Percentiles rank a stretch among this genome's conserved stretches.
These are phyloP conservation scores for Aspergillus sclerotioniger DNA, from an alignment of 495 filamentous ascomycete genomes.

Conservation along the genomic window DNA sequence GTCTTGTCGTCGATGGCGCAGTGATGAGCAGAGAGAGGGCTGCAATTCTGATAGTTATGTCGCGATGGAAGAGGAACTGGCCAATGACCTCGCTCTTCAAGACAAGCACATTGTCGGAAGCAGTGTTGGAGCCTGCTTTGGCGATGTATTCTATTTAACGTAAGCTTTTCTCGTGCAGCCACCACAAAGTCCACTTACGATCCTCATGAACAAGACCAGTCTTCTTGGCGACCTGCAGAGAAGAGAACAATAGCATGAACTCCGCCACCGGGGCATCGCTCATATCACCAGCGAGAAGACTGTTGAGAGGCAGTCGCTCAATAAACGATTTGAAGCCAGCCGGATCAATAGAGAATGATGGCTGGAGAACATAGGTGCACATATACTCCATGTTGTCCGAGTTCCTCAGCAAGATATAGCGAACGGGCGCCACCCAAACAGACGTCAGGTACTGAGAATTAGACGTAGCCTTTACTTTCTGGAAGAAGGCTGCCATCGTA, in stretches of 20 bases:
- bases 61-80: slow-evolving; percentile 60
- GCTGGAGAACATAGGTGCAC: slow-evolving; percentile 70
- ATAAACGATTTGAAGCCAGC: slow-evolving; percentile 57
- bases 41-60: slow-evolving; percentile 63
- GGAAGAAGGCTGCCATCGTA: slow-evolving; percentile 57
- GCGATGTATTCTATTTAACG: slow-evolving; percentile 29
- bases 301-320: slow-evolving; percentile 40
- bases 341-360: slow-evolving; percentile 62
- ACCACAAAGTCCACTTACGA: slow-evolving; percentile 44
- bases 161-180: slow-evolving; percentile 12
- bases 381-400: slow-evolving; percentile 60
- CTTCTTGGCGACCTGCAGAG: slow-evolving; percentile 77
- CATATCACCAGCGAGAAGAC: slow-evolving; percentile 40
- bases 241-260: slow-evolving; percentile 61
- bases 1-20: slow-evolving; percentile 66
- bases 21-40: slow-evolving; percentile 73
- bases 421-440: slow-evolving; percentile 38
- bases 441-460: slow-evolving; percentile 23
- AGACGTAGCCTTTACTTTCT: slow-evolving; percentile 36
- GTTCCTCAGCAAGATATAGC: slow-evolving; percentile 42
- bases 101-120: slow-evolving; percentile 24
- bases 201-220: slow-evolving; percentile 71
- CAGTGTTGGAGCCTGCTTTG: slow-evolving; percentile 19
- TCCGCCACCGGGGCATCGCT: slow-evolving; percentile 46
- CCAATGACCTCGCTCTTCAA: slow-evolving; percentile 43